These are phyloP conservation scores for Ophiostoma tasmaniense DNA, from an alignment of 2,329 filamentous ascomycete species.

Conservation along the genomic window DNA sequence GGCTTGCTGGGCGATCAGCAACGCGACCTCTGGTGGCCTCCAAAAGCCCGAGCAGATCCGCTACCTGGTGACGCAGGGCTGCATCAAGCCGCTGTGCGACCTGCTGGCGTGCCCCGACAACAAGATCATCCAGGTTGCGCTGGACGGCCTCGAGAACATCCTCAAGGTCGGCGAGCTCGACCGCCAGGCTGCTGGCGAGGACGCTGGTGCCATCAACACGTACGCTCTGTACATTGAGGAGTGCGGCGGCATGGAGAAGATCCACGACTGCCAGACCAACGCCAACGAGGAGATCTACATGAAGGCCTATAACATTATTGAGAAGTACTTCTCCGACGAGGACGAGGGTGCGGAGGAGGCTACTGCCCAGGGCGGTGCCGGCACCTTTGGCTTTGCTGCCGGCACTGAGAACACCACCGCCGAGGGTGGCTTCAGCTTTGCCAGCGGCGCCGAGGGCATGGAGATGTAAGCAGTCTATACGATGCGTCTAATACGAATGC, in stretches of 20 bases:
- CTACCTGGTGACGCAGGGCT: constrained; percentile 85
- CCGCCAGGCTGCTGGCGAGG: constrained; percentile 76
- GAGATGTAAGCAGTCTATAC: constrained; percentile 44
- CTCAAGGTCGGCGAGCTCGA: constrained; percentile 99
- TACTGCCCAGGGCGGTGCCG: constrained; percentile 59
- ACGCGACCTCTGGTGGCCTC: constrained; percentile 91
- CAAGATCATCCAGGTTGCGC: constrained; percentile 98
- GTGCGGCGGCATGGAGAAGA: constrained; percentile 99
- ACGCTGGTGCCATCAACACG: constrained; percentile 76
- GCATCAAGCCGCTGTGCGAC: constrained; percentile 95
- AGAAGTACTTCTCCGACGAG: constrained; percentile 99
- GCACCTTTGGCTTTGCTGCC: constrained; percentile 68
- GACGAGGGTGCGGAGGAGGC: constrained; percentile 87
- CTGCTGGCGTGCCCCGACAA: constrained; percentile 94
- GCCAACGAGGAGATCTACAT: constrained; percentile 99
- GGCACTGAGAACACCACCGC: constrained; percentile 53
- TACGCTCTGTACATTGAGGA: constrained; percentile 98
- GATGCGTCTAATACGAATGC: not conserved
- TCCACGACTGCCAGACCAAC: constrained; percentile 99
- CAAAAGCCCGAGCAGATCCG: constrained; percentile 99
- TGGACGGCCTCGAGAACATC: constrained; percentile 97
- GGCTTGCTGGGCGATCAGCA: constrained; percentile 98
- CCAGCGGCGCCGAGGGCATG: constrained; percentile 59
- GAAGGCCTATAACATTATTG: constrained; percentile 99
- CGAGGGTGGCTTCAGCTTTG: constrained; percentile 88